phyloP scores from a whole-genome alignment of 1,284 basidiomycete species.

The Microbotryum lychnidis-dioicae region DNA sequence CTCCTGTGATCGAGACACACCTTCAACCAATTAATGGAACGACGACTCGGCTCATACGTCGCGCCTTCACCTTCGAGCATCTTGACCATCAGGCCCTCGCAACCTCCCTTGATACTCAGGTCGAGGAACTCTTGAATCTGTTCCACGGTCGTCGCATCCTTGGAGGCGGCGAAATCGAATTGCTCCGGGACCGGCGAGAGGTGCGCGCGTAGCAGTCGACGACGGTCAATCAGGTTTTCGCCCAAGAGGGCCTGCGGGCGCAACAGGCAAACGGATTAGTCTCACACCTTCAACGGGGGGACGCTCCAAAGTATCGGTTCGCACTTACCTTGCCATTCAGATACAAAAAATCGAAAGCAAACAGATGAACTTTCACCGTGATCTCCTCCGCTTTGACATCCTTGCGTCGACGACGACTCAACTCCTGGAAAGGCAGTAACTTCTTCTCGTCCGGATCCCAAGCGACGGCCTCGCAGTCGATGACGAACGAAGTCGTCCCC shows the following conservation, averaged over 20 bases:
- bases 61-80: slow-evolving; percentile 87
- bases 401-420: slow-evolving; percentile 90
- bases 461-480: slow-evolving; percentile 95
- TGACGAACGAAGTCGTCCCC: slow-evolving; percentile 72
- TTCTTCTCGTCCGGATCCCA: slow-evolving; percentile 68
- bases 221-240: slow-evolving; percentile 60
- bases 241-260: slow-evolving; percentile 42
- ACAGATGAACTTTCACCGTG: slow-evolving; percentile 88
- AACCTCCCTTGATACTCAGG: slow-evolving; percentile 92
- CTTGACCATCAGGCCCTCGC: slow-evolving; percentile 99
- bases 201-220: slow-evolving; percentile 65
- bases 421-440: slow-evolving; percentile 94
- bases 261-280: slow-evolving; percentile 20
- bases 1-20: slow-evolving; percentile 43
- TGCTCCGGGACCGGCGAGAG: slow-evolving; percentile 79
- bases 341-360: slow-evolving; percentile 90
- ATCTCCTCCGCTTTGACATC: slow-evolving; percentile 96
- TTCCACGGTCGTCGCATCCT: slow-evolving; percentile 80
- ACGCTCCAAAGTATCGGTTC: too few species aligned
- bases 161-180: slow-evolving; percentile 85
- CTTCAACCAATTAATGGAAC: slow-evolving; percentile 98
- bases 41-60: slow-evolving; percentile 87
- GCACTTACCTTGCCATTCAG: slow-evolving; percentile 77
- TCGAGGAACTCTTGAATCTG: slow-evolving; percentile 94
- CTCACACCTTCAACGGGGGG: too few species aligned